These are phyloP conservation scores for Coemansia sp. DNA, from an alignment of 192 early-diverging fungal genomes.

Conservation along the genomic window DNA sequence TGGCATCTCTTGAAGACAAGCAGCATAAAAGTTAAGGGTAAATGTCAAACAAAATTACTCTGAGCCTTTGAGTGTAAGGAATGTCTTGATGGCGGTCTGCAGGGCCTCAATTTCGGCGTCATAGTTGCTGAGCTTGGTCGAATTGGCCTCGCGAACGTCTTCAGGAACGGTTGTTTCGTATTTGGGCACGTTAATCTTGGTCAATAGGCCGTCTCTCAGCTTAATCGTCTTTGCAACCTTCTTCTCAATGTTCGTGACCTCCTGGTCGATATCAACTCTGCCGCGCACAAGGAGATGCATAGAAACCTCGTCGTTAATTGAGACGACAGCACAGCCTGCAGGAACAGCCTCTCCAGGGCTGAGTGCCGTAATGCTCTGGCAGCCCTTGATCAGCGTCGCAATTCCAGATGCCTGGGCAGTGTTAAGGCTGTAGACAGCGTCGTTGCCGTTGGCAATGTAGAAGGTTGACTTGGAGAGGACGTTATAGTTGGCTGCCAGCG, in stretches of 20 bases:
- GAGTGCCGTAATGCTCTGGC: conserved; percentile 64
- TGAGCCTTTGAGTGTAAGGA: conserved; percentile 59
- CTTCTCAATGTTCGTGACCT: conserved; percentile 76
- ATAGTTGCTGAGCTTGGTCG: conserved; percentile 66
- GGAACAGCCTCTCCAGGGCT: conserved; percentile 57
- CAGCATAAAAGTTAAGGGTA: neutral
- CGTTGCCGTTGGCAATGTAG: conserved; percentile 58
- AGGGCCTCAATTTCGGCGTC: conserved; percentile 77
- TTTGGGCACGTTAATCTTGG: conserved; percentile 64
- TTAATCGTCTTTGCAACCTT: conserved; percentile 69
- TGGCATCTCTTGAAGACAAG: neutral
- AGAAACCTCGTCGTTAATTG: conserved; percentile 66
- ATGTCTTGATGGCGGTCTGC: conserved; percentile 63
- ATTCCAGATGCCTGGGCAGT: conserved; percentile 62
- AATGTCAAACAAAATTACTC: conserved; percentile 17
- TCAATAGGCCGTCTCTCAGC: conserved; percentile 56
- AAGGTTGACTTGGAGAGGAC: conserved; percentile 56
- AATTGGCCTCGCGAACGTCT: conserved; percentile 71
- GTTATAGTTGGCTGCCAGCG: conserved; percentile 74
- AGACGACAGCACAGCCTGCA: conserved; percentile 73
- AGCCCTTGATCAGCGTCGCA: conserved; percentile 69
- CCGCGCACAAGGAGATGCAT: conserved; percentile 79
- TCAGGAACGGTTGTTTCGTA: conserved; percentile 69
- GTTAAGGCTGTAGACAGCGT: conserved; percentile 51
- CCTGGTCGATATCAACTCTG: conserved; percentile 76